phyloP scores from a whole-genome alignment of 768 basidiomycete genomes.

The Lactifluus subvellereus region DNA sequence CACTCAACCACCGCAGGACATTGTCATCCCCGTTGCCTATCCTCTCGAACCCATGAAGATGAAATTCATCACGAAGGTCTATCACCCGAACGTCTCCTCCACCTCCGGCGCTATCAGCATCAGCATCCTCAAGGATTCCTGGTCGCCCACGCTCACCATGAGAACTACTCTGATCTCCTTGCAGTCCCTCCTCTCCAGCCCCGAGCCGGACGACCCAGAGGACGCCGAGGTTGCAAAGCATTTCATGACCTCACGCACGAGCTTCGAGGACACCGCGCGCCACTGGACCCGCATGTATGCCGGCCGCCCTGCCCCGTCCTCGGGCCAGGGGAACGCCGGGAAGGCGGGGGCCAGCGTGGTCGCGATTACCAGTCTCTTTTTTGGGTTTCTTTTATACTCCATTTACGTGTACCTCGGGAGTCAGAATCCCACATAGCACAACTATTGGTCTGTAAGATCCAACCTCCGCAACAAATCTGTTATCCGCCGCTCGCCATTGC shows the following conservation, averaged over 20 bases:
- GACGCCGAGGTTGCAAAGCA: constrained; percentile 98
- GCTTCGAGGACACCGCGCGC: constrained; percentile 87
- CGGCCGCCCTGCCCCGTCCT: constrained; percentile 48
- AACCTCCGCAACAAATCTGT: too few relatives aligned
- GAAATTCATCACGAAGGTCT: constrained; percentile 96
- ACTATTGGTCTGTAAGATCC: too few relatives aligned
- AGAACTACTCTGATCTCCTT: constrained; percentile 95
- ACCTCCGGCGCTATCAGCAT: constrained; percentile 93
- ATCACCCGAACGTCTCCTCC: constrained; percentile 93
- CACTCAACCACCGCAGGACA: constrained; percentile 53
- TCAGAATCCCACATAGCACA: too few relatives aligned
- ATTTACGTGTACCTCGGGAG: too few relatives aligned
- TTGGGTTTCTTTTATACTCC: too few relatives aligned
- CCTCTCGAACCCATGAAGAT: constrained; percentile 95
- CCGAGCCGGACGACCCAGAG: constrained; percentile 94
- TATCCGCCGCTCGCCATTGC: too few relatives aligned
- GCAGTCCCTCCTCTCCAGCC: constrained; percentile 87
- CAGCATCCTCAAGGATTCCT: constrained; percentile 85
- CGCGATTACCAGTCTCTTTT: constrained; percentile 63
- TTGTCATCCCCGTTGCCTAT: constrained; percentile 85
- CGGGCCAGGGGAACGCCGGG: constrained; percentile 18
- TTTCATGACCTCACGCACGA: constrained; percentile 78
- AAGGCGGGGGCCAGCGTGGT: constrained; percentile 31
- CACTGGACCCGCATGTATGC: constrained; percentile 96
- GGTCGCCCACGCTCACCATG: constrained; percentile 91